Percentiles rank a stretch among this genome's conserved stretches.
phyloP scores from a whole-genome alignment of 2,329 filamentous ascomycete species.

The Fusarium tanahbumbuense region DNA sequence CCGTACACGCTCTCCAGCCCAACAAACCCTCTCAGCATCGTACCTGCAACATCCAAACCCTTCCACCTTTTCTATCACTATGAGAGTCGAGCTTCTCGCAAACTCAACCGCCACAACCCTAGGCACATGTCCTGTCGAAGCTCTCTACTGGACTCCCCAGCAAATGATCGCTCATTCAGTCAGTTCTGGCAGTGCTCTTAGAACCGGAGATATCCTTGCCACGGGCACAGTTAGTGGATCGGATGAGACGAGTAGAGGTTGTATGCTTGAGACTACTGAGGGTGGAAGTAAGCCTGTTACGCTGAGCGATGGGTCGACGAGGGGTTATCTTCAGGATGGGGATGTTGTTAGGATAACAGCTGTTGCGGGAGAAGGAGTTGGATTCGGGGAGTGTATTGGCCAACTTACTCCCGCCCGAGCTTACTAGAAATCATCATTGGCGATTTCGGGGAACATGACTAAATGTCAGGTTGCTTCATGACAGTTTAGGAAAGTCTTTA shows the following conservation, averaged over 20 bases:
- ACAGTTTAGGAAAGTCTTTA: too few relatives aligned
- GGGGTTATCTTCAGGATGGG: constrained; percentile 54
- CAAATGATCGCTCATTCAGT: constrained; percentile 34
- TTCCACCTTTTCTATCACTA: constrained; percentile 51
- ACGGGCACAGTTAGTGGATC: constrained; percentile 57
- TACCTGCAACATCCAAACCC: constrained; percentile 53
- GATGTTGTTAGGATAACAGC: constrained; percentile 54
- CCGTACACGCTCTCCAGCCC: constrained; percentile 47
- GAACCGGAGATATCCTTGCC: constrained; percentile 54
- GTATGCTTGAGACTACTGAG: constrained; percentile 55
- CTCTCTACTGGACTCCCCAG: constrained; percentile 20
- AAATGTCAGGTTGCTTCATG: too few relatives aligned
- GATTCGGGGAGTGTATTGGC: constrained; percentile 54
- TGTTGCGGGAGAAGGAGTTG: constrained; percentile 57
- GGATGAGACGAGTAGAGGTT: constrained; percentile 51
- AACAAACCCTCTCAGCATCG: neutral
- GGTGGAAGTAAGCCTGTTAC: constrained; percentile 50
- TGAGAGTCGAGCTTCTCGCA: constrained; percentile 47
- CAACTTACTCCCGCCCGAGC: constrained; percentile 1
- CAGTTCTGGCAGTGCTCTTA: constrained; percentile 18
- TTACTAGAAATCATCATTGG: too few relatives aligned
- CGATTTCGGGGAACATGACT: too few relatives aligned
- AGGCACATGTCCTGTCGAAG: constrained; percentile 7
- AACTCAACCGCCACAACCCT: constrained; percentile 9
- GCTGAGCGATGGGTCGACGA: constrained; percentile 48